These are phyloP conservation scores for Adenanthera pavonina DNA, from an alignment of 306 rosid species.

Conservation along the genomic window DNA sequence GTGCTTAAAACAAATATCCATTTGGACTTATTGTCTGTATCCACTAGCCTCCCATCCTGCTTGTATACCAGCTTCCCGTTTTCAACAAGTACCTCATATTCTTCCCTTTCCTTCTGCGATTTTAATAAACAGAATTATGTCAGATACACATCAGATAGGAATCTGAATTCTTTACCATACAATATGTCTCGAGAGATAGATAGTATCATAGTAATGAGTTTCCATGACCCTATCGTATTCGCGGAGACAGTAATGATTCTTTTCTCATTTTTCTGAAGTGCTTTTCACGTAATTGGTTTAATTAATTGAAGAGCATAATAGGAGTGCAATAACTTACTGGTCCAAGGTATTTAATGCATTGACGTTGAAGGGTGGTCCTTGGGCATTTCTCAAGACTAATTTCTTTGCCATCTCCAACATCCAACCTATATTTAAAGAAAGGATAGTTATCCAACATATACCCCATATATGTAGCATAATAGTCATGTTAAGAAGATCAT, in stretches of 20 bases:
- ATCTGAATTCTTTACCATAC: too few species aligned
- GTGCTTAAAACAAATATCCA: conserved; percentile 98
- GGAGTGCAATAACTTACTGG: conserved; percentile 59
- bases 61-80: conserved; percentile 68
- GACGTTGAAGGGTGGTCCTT: conserved; percentile 71
- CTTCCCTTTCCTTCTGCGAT: conserved; percentile 85
- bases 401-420: conserved; percentile 94
- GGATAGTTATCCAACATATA: not conserved
- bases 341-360: conserved; percentile 87
- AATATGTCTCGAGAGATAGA: too few species aligned
- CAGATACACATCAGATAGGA: not conserved
- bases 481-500: not conserved
- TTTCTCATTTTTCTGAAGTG: not conserved
- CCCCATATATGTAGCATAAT: not conserved
- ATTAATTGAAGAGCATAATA: not conserved
- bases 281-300: not conserved
- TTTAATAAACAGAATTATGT: not conserved
- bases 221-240: not conserved
- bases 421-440: conserved; percentile 63
- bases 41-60: conserved; percentile 58
- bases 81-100: conserved; percentile 76
- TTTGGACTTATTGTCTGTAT: conserved; percentile 68
- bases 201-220: too few species aligned
- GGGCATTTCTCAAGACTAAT: conserved; percentile 69
- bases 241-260: not conserved